Percentiles rank a stretch among this genome's conserved stretches.
Evolutionary conservation across 2,329 filamentous ascomycete genomes (phyloP).

Genomic region (Pestalotiopsis sp.): DNA sequence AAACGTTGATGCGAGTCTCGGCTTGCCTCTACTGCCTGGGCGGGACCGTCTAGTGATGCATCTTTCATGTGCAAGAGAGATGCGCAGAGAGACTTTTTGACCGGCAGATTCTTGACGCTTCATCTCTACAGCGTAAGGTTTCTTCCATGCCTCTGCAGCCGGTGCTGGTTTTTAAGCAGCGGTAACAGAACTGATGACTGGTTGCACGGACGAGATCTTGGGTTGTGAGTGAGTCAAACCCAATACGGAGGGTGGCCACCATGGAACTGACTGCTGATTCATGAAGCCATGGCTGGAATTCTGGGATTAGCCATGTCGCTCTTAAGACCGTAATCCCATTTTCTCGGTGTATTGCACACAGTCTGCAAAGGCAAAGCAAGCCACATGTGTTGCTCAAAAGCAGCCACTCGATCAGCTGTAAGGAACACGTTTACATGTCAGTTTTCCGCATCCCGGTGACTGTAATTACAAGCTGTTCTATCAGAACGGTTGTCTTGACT

Average conservation of each 20-base stretch:
- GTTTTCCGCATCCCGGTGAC: too few relatives aligned
- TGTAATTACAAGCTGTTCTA: background rate
- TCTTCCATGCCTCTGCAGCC: background rate
- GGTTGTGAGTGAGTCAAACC: background rate
- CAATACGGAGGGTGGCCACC: background rate
- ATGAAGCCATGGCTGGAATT: background rate
- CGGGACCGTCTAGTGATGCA: background rate
- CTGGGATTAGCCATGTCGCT: background rate
- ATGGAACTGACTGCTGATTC: background rate
- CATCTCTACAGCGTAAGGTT: background rate
- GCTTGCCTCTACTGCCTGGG: background rate
- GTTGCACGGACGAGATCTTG: background rate
- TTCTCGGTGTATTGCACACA: background rate
- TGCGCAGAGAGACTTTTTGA: background rate
- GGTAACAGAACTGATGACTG: background rate
- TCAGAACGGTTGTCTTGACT: background rate
- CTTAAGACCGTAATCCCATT: background rate
- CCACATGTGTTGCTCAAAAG: background rate
- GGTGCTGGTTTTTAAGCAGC: background rate
- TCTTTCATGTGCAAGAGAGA: background rate
- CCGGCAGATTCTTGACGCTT: background rate
- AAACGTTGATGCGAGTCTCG: background rate
- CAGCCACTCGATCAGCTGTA: background rate
- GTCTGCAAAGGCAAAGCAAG: background rate
- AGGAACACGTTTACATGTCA: background rate